Evolutionary conservation across 2,329 filamentous ascomycete species (phyloP), one percentile per base, ranked within the genome.

Genomic region (Dactylonectria macrodidyma): DNA sequence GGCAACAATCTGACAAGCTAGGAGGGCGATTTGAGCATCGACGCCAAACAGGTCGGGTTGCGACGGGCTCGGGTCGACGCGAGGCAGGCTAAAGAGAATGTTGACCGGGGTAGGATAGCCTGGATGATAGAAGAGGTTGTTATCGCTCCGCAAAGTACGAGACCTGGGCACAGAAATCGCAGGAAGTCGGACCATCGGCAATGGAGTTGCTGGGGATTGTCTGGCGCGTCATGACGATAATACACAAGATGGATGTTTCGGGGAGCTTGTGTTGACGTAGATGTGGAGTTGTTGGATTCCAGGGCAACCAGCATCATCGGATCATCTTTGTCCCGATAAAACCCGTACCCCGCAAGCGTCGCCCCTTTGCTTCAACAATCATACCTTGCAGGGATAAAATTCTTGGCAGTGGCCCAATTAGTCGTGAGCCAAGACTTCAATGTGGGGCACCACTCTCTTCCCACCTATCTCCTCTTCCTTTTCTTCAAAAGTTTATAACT

Each of bases 241-340:
- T 47, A 19, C n/a, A 2, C 16, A 47, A 47, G 44, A 38, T 38
- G 4, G 36, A 38, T 38, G 36, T 38, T 38, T 38, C 36, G 36
- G 36, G 36, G 36, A 38, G 36, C 36, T 38, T 38, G 36, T 38
- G 36, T 38, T 38, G 36, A 38, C 36, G 36, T 5, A 38, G 36
- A 47, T 47, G 44, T 47, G 44, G 44, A 47, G 44, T 47, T 47
- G 44, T 47, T 47, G 44, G n/a, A 47, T 47, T 47, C 44, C 44
- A n/a, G 44, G 44, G 44, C 44, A 47, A 47, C n/a, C 44, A 47
- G 44, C 44, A 22, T 47, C 16, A 47, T 47, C 44, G 44, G 44
- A 47, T 47, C n/a, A 47, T 19, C 44, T 47, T 47, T 47, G 3
- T 19, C 44, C 44, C 44, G 16, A 47, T 47, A 47, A 47, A 47